Evolutionary conservation across 2,329 filamentous ascomycete species (phyloP), one percentile per base, ranked within the genome.

Genomic region (Penicillium sclerotiorum): DNA sequence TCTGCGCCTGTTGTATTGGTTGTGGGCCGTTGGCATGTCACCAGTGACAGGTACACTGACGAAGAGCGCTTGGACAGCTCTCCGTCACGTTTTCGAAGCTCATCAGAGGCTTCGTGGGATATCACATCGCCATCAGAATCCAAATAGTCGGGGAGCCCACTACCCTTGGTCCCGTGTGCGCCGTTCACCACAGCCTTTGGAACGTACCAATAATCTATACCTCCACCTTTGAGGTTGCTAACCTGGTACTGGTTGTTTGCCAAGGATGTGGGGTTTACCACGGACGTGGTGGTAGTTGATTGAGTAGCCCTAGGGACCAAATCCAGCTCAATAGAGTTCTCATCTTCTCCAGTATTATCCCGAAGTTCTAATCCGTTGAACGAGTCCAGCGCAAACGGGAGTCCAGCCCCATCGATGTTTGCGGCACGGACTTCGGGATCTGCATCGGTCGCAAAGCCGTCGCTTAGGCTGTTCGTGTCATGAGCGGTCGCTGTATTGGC

Each of bases 21-120:
- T 17, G 72, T 67, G 11, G 93, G 94, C 61, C 95, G 90, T 21
- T 83, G 71, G 70, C 94, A 99, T 1, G 89, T 92, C 58, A 91
- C 97, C 36, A 91, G 84, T 2, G 91, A 91, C 46, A 99, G 80
- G 69, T 88, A 96, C 3, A 97, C 76, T 1, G 73, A 82, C 35
- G 71, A 77, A 13, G 70, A 69, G 20, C 71, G 65, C 20, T 65
- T 62, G 23, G 60, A 45, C 35, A 62, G 32, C 17, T 49, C 49
- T 13, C 53, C 52, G 9, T 57, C 49, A 37, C 53, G 47, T 46
- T 59, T 62, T 39, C 55, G 57, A 35, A 54, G 47, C 33, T 60
- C 55, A 41, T 56, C 35, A 1, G 23, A 28, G 12, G 17, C 20
- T 15, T 41, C 20, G 8, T 41, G 38, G 11, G 52, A 36, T 17